Percentiles rank a stretch among this genome's conserved stretches.
phyloP scores from a whole-genome alignment of 768 basidiomycete genomes.

The Filobasidium floriforme region DNA sequence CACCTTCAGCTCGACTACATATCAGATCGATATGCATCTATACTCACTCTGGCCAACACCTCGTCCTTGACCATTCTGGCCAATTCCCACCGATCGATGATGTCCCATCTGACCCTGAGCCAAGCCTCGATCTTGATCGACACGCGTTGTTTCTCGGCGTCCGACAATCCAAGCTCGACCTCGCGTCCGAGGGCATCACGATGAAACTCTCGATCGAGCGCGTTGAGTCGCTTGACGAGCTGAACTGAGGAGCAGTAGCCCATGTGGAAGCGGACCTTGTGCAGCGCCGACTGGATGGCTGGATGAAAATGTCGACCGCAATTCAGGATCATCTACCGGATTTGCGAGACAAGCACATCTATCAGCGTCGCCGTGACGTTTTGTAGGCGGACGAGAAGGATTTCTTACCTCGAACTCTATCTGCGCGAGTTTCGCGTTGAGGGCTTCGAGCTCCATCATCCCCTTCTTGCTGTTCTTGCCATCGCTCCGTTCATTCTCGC shows the following conservation, averaged over 20 bases:
- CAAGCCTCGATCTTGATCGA: conserved; percentile 5
- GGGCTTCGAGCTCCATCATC: conserved; percentile 23
- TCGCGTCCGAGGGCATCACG: not conserved
- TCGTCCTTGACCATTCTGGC: conserved; percentile 3
- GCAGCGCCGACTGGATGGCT: conserved; percentile 23
- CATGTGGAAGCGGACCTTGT: conserved; percentile 28
- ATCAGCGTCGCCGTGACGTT: not conserved
- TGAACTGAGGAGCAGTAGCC: conserved; percentile 30
- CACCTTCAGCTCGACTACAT: not conserved
- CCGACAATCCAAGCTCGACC: not conserved
- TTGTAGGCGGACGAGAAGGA: too few relatives aligned
- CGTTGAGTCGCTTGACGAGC: conserved; percentile 29
- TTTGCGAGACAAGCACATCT: too few relatives aligned
- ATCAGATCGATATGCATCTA: not conserved
- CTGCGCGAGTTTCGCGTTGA: conserved; percentile 31
- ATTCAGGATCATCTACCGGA: conserved; percentile 1
- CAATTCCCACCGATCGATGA: conserved; percentile 6
- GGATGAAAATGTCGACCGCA: conserved; percentile 15
- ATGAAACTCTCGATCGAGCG: conserved; percentile 7
- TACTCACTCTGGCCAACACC: not conserved
- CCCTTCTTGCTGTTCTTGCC: not conserved
- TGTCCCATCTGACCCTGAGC: conserved; percentile 3
- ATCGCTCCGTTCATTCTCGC: not conserved
- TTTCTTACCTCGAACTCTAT: conserved; percentile 34
- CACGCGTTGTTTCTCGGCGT: not conserved